Base-by-base conservation (phyloP, 768 basidiomycete species). In the Lentinula edodes region DNA sequence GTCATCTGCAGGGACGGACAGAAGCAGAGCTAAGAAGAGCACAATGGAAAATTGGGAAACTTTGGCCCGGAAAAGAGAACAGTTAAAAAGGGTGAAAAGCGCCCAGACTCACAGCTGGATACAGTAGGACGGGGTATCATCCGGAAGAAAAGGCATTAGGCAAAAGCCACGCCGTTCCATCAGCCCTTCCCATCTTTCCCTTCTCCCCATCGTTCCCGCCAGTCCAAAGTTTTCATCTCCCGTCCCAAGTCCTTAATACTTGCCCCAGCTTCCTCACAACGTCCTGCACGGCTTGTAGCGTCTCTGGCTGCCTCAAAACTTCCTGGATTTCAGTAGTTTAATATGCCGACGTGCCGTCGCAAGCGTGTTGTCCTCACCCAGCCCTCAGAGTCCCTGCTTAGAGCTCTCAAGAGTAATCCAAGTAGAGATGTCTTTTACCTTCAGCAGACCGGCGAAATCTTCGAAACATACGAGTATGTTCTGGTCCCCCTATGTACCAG, bases 391-490 rank as follows among this genome's bases (percentile, higher is more conserved):
- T 74, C 83, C 66, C 86, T 93, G 71, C 80, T 90, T 64, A 81
- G 84, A 64, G 82, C 84, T 62, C 79, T 80, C 69, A 80, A 84
- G 73, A 74, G 83, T 46, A 83, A 87, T 78, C 86, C 85, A 39
- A 77, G 80, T 73, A 84, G 78, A 70, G 86, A 88, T 66, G 95
- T 98, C 73, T 98, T 87, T 78, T 95, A 91, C 79, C 88, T 98
- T 70, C 79, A 87, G 65, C 88, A 93, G 74, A 98, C 96, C 3
- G 96, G 95, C 70, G 96, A 98, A 84, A 91, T 98, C 75, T 98
- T 98, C 73, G 88, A 93, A 65, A 88, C 88, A 71, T 98, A 97
- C 72, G 95, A 97, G 95, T 97, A 70, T 71, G 91, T 82, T 60
- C 64, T 63, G 65, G 64, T 62, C 65, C 52, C 65, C 67, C 59